phyloP scores from a whole-genome alignment of 2,329 filamentous ascomycete genomes.

The Elsinoe fawcettii region DNA sequence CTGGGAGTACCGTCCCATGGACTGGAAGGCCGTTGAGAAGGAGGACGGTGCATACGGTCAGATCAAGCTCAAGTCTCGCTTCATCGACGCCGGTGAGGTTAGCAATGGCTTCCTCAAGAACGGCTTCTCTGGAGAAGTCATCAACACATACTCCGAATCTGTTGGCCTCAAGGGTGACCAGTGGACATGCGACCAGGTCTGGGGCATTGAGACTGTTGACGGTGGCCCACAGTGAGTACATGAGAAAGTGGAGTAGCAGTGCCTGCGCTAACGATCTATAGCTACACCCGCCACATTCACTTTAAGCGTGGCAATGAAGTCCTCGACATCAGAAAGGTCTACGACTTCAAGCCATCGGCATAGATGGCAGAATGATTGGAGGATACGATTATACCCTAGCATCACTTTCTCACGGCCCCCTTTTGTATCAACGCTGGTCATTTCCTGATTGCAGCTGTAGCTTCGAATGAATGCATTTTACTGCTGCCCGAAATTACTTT shows the following conservation, averaged over 20 bases:
- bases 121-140: slow-evolving; percentile 32
- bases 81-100: slow-evolving; percentile 33
- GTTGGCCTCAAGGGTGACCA: slow-evolving; percentile 27
- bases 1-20: slow-evolving; percentile 49
- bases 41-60: slow-evolving; percentile 72
- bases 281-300: slow-evolving; percentile 31
- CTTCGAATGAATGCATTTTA: not conserved
- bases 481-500: no score
- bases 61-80: slow-evolving; percentile 50
- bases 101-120: slow-evolving; percentile 48
- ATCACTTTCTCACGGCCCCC: not conserved
- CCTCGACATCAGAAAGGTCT: slow-evolving; percentile 36
- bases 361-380: not conserved
- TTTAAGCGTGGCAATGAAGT: slow-evolving; percentile 34
- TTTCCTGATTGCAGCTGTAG: not conserved
- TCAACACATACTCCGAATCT: slow-evolving; percentile 46
- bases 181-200: slow-evolving; percentile 51
- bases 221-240: slow-evolving; percentile 34
- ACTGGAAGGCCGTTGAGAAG: slow-evolving; percentile 57
- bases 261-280: not conserved
- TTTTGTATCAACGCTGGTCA: not conserved
- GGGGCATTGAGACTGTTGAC: slow-evolving; percentile 40
- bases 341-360: slow-evolving; percentile 30
- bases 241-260: slow-evolving; percentile 23
- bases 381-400: slow-evolving; percentile 8